phyloP scores from a whole-genome alignment of 768 basidiomycete species.

The Suillus decipiens region DNA sequence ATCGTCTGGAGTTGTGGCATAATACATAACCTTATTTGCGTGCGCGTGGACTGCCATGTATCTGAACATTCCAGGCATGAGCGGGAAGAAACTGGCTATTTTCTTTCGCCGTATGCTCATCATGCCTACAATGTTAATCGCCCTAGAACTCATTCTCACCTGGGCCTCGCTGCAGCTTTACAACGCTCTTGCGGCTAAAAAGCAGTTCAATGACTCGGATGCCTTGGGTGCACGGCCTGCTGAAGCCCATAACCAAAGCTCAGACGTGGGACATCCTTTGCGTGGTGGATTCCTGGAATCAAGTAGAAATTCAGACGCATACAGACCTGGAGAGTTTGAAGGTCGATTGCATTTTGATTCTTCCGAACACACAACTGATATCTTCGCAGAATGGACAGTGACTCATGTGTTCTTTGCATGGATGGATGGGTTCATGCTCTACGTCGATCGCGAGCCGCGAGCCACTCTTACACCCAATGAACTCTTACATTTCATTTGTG shows the following conservation, averaged over 20 bases:
- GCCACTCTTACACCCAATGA: neutral
- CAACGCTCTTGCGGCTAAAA: no score
- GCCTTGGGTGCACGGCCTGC: no score
- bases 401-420: neutral
- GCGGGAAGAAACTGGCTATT: no score
- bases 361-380: neutral
- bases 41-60: neutral
- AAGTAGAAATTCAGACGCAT: neutral
- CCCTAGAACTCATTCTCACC: neutral
- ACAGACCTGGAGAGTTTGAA: neutral
- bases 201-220: no score
- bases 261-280: no score
- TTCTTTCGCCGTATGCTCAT: neutral
- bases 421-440: neutral
- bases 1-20: neutral
- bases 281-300: no score
- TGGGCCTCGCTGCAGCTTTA: no score
- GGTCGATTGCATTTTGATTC: no score
- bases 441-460: neutral
- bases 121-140: fast-evolving
- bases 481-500: neutral
- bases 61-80: neutral
- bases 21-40: neutral
- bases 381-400: neutral
- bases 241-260: no score